These are phyloP conservation scores for Pichia sp. DNA, from an alignment of 1,139 yeast genomes.

Conservation along the genomic window DNA sequence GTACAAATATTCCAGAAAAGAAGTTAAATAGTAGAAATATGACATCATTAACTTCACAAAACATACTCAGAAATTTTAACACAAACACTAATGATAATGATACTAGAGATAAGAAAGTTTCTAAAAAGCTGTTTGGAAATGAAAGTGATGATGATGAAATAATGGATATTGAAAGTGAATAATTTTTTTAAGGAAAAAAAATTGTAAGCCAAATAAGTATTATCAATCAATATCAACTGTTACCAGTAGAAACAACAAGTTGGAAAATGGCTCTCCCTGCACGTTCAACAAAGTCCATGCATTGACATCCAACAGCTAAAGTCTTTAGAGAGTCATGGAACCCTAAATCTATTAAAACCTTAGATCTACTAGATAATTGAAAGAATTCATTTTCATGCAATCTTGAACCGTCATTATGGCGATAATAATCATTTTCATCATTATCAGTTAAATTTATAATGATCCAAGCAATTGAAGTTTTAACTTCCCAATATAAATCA, in stretches of 20 bases:
- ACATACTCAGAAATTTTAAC: conserved; percentile 1
- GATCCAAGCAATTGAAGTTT: conserved; percentile 53
- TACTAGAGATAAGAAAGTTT: not conserved
- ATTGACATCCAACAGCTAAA: conserved; percentile 29
- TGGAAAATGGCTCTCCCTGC: conserved; percentile 40
- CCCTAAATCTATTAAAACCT: conserved; percentile 34
- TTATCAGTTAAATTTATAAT: conserved; percentile 43
- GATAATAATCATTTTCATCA: conserved; percentile 17
- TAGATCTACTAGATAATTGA: conserved; percentile 18
- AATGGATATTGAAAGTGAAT: conserved; percentile 53
- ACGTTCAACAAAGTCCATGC: conserved; percentile 42
- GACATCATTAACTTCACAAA: not conserved
- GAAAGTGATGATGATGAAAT: conserved; percentile 57
- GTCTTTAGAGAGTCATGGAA: conserved; percentile 33
- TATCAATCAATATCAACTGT: not conserved
- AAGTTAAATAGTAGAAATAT: not conserved
- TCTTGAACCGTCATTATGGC: conserved; percentile 14
- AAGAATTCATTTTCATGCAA: conserved; percentile 5
- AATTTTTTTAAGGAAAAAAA: not conserved
- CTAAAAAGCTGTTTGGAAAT: not conserved
- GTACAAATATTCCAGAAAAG: not conserved
- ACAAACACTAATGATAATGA: not conserved
- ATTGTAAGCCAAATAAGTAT: not conserved
- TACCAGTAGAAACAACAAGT: conserved; percentile 17
- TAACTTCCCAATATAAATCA: conserved; percentile 36